Evolutionary conservation across 1,139 yeast genomes (phyloP), one percentile per base, ranked within the genome.

Genomic region (Blastobotrys buckinghamii): DNA sequence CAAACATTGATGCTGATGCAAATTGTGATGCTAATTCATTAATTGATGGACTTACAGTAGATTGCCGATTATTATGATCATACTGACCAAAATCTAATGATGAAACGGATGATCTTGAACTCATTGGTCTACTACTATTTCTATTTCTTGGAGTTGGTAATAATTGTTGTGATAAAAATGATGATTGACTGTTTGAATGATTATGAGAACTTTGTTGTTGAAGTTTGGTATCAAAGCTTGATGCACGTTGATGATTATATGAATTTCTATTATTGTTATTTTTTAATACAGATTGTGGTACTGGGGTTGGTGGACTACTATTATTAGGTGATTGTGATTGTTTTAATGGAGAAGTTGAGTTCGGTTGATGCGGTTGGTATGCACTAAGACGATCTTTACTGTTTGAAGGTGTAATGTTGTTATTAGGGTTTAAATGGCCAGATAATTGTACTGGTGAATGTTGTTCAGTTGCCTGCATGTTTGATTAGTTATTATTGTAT

Each of bases 1-100:
- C 65, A 44, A 58, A 62, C 59, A 60, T 58, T 22, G 65, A 60
- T 6, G 61, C 58, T 17, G 59, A 51, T 13, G 63, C 63, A 32
- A 52, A 51, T 40, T 59, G 61, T n/a, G 56, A 35, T 12, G 60
- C 57, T 13, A 54, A 42, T 44, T 59, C 58, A 45, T 55, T 50
- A 43, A 58, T 48, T 8, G 58, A 52, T 24, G 55, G 53, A 13
- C 57, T 52, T 24, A 49, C 47, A 9, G 58, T 52, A 6, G 56
- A 51, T 19, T 50, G 47, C 13, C 53, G 50, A 26, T 48, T 42
- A 9, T 19, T 27, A 20, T 17, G 22, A 19, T 22, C 38, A 22
- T 24, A 35, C 24, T 22, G 22, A 13, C 38, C 36, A 45, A 49
- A 49, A 35, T 49, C 53, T 17, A 53, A 36, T n/a, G 55, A 53